A percentile compares a stretch with the other conserved stretches of the same genome.
phyloP scores from a whole-genome alignment of 306 rosid genomes.

The Oemleria cerasiformis region DNA sequence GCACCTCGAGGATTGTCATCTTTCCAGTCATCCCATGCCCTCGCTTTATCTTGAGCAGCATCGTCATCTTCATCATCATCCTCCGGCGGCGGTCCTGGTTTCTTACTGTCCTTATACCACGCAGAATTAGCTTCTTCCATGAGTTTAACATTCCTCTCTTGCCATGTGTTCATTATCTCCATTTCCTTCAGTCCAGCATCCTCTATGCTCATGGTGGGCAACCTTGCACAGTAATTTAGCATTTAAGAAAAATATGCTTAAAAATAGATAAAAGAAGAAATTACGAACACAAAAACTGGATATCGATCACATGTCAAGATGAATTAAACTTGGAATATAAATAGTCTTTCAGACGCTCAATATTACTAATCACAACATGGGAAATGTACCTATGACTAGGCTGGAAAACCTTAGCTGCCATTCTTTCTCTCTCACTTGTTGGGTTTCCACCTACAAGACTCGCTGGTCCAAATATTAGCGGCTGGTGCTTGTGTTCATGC shows the following conservation, averaged over 20 bases:
- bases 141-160: conserved; percentile 67
- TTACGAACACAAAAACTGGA: background rate
- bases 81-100: conserved; percentile 47
- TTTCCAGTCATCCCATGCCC: conserved; percentile 98
- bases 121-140: conserved; percentile 86
- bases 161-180: conserved; percentile 97
- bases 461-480: conserved; percentile 88
- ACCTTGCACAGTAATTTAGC: conserved; percentile 49
- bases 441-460: conserved; percentile 75
- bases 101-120: conserved; percentile 71
- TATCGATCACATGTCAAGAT: background rate
- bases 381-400: conserved; percentile 51
- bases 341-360: background rate
- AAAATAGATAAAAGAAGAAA: background rate
- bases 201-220: conserved; percentile 99
- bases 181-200: conserved; percentile 96
- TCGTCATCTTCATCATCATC: conserved; percentile 73
- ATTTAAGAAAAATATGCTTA: conserved; percentile 13
- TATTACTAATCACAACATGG: background rate
- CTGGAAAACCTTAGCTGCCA: conserved; percentile 95
- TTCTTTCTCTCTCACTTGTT: conserved; percentile 77
- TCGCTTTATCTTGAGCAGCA: conserved; percentile 80
- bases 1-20: conserved; percentile 97
- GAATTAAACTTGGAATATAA: background rate
- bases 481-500: conserved; percentile 94